These are phyloP conservation scores for Xylaria sp. DNA, from an alignment of 2,329 filamentous ascomycete genomes.

Conservation along the genomic window DNA sequence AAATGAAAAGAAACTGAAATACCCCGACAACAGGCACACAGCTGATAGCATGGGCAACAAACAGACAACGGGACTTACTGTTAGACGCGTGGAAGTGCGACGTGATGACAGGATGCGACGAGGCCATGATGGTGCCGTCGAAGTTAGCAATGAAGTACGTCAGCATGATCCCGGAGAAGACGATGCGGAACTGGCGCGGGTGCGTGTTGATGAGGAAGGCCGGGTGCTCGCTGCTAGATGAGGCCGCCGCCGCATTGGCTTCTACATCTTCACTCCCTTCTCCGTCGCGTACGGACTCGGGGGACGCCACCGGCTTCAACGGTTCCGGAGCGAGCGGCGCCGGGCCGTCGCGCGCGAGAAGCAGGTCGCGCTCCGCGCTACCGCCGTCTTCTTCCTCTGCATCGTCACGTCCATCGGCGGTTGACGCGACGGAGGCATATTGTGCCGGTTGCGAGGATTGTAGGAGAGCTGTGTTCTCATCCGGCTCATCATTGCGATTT, in stretches of 20 bases:
- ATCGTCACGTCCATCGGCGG: not conserved
- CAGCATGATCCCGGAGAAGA: conserved; percentile 69
- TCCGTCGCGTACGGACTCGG: not conserved
- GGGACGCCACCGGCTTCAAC: conserved; percentile 9
- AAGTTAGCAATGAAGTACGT: conserved; percentile 72
- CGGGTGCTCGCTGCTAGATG: not conserved
- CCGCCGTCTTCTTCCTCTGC: conserved; percentile 2
- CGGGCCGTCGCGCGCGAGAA: conserved; percentile 10
- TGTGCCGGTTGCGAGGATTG: not conserved
- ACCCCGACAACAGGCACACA: not conserved
- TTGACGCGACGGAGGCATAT: not conserved
- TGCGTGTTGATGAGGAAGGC: conserved; percentile 60
- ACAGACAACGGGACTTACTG: conserved; percentile 44
- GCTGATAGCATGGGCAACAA: not conserved
- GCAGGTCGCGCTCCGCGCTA: conserved; percentile 11
- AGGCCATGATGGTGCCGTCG: conserved; percentile 84
- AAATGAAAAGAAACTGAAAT: not conserved
- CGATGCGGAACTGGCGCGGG: conserved; percentile 67
- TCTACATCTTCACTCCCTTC: conserved; percentile 12
- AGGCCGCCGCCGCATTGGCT: not conserved
- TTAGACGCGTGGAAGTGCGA: conserved; percentile 83
- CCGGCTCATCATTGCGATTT: conserved; percentile 1
- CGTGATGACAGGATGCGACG: conserved; percentile 82
- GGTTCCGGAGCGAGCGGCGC: conserved; percentile 6
- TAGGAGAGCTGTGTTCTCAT: conserved; percentile 32